Percentiles rank a stretch among this genome's conserved stretches.
Evolutionary conservation across 345 rosid species (phyloP).

Genomic region (Aquilaria malaccensis): DNA sequence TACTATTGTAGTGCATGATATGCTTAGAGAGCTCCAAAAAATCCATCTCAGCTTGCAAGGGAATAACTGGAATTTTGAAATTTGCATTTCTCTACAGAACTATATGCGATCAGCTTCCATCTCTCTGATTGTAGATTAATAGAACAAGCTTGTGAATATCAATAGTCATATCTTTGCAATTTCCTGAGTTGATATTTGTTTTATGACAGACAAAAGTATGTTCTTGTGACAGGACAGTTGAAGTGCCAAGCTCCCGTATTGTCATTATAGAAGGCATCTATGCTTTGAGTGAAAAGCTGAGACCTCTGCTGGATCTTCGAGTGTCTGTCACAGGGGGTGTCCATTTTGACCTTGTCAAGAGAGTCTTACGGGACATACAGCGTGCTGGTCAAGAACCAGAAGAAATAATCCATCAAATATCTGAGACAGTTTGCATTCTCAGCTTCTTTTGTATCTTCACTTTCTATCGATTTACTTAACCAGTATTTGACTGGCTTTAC

Average conservation of each 20-base stretch:
- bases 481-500: too few relatives aligned
- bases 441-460: background rate
- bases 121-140: background rate
- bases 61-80: background rate
- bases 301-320: constrained; percentile 82
- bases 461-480: too few relatives aligned
- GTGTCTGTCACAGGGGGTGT: constrained; percentile 95
- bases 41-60: constrained; percentile 3
- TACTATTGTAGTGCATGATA: constrained; percentile 1
- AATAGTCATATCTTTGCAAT: background rate
- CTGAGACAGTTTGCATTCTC: constrained; percentile 69
- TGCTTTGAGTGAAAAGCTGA: constrained; percentile 83
- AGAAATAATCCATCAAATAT: constrained; percentile 96
- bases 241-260: constrained; percentile 87
- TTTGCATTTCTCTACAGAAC: background rate
- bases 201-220: constrained; percentile 13
- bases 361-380: constrained; percentile 94
- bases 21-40: constrained; percentile 11
- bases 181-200: background rate
- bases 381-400: constrained; percentile 98
- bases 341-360: constrained; percentile 98
- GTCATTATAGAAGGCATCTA: constrained; percentile 94
- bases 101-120: background rate
- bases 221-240: constrained; percentile 57
- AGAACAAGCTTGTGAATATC: background rate